Evolutionary conservation across 805 yeast genomes (phyloP), one percentile per base, ranked within the genome.

Genomic region (Metschnikowia bowlesiae): DNA sequence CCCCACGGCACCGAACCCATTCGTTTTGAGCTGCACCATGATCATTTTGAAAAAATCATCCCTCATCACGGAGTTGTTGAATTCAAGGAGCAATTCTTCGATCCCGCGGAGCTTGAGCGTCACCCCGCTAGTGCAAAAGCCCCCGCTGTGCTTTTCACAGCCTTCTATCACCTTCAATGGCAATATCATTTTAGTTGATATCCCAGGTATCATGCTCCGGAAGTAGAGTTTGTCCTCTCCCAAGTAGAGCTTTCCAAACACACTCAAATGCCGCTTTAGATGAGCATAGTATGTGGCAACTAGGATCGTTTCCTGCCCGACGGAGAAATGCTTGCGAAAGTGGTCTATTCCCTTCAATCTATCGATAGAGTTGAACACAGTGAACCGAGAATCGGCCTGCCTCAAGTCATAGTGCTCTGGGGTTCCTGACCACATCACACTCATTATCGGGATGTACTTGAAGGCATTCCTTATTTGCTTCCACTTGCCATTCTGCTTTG

Each of bases 221-320:
- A 87, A 92, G 55, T 96, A 91, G n/a, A 92, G 62, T 49, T 78
- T 80, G 31, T 74, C 75, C 16, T 77, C 71, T 0, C 96, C 88
- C 10, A 92, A 58, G 63, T 89, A 89, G 2, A 91, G 61, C 58
- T 88, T 87, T 1, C 98, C 98, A 66, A 88, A 90, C 1, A 83
- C 71, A 1, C 96, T 96, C 16, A 89, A 69, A 10, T 86, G 79
- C 55, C 87, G 78, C 55, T 81, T 84, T 14, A 89, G 61, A 66
- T 87, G 83, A 1, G 85, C 75, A 60, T 80, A 84, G 61, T 89
- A 92, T 1, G 89, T 76, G 0, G 96, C 82, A 0, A 84, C 65
- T 42, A 91, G 69, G 4, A 61, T 63, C 37, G 81, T 82, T 2
- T 70, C 61, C 0, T 72, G 74, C 5, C 78, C 74, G 22, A 91